phyloP scores from a whole-genome alignment of 805 yeast genomes.

The Priceomyces haplophilus region DNA sequence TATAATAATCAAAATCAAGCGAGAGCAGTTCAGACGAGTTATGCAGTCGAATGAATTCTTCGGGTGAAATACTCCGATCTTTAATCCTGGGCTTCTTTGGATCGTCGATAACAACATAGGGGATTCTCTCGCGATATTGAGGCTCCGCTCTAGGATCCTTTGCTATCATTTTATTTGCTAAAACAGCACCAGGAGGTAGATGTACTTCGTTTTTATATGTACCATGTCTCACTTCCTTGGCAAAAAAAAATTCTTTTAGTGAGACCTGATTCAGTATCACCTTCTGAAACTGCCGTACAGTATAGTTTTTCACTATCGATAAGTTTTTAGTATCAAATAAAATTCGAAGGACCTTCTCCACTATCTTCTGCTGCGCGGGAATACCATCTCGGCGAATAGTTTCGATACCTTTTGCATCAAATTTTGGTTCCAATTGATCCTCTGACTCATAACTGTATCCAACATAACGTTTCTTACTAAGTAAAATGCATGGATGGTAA shows the following conservation, averaged over 20 bases:
- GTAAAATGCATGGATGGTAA: constrained; percentile 77
- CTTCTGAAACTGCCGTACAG: constrained; percentile 63
- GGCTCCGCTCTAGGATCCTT: constrained; percentile 75
- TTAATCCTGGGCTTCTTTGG: constrained; percentile 55
- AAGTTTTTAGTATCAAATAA: constrained; percentile 73
- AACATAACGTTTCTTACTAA: constrained; percentile 84
- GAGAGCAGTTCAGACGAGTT: constrained; percentile 33
- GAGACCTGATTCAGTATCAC: constrained; percentile 62
- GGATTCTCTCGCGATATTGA: constrained; percentile 84
- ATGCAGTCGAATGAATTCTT: constrained; percentile 52
- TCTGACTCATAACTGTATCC: constrained; percentile 73
- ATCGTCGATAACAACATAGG: constrained; percentile 72
- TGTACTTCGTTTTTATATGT: constrained; percentile 67
- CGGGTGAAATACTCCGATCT: constrained; percentile 80
- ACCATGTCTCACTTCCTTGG: constrained; percentile 85
- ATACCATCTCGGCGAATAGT: constrained; percentile 93
- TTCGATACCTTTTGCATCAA: constrained; percentile 97
- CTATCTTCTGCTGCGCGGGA: constrained; percentile 83
- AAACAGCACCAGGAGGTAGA: constrained; percentile 89
- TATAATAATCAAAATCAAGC: constrained; percentile 83
- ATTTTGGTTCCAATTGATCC: constrained; percentile 54
- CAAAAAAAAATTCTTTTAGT: constrained; percentile 84
- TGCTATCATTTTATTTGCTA: constrained; percentile 61
- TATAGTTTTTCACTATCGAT: constrained; percentile 63
- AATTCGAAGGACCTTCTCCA: constrained; percentile 63